These are phyloP conservation scores for Geotrichum restrictum DNA, from an alignment of 1,139 yeast species.

Conservation along the genomic window DNA sequence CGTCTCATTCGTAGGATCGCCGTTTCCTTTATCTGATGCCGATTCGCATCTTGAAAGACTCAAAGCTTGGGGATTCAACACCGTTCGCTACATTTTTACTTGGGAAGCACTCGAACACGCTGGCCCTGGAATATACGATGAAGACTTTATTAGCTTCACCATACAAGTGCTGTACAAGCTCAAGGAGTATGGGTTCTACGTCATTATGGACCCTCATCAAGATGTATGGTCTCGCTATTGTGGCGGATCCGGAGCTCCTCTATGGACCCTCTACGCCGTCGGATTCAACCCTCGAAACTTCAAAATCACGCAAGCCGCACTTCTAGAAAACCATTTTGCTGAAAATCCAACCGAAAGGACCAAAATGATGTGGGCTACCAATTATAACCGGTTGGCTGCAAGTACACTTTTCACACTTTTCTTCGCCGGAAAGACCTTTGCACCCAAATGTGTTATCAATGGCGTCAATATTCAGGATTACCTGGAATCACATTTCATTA, in stretches of 20 bases:
- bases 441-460: constrained; percentile 65
- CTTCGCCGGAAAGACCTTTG: constrained; percentile 68
- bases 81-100: constrained; percentile 67
- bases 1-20: constrained; percentile 74
- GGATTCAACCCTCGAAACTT: constrained; percentile 72
- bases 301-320: constrained; percentile 65
- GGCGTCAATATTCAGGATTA: constrained; percentile 75
- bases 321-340: constrained; percentile 53
- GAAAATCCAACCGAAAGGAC: constrained; percentile 41
- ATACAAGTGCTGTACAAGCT: constrained; percentile 56
- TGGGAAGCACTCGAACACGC: constrained; percentile 91
- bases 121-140: constrained; percentile 83
- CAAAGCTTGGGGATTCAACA: constrained; percentile 75
- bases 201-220: constrained; percentile 82
- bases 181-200: constrained; percentile 64
- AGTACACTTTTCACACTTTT: constrained; percentile 81
- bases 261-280: constrained; percentile 86
- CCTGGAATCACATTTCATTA: constrained; percentile 60
- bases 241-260: constrained; percentile 92
- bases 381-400: constrained; percentile 69
- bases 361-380: constrained; percentile 87
- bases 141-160: constrained; percentile 69
- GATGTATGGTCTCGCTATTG: constrained; percentile 85
- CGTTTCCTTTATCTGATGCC: constrained; percentile 72
- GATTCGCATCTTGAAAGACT: constrained; percentile 62